Evolutionary conservation across 2,329 filamentous ascomycete genomes (phyloP), one percentile per base, ranked within the genome.

Genomic region (Dissoconium aciculare): DNA sequence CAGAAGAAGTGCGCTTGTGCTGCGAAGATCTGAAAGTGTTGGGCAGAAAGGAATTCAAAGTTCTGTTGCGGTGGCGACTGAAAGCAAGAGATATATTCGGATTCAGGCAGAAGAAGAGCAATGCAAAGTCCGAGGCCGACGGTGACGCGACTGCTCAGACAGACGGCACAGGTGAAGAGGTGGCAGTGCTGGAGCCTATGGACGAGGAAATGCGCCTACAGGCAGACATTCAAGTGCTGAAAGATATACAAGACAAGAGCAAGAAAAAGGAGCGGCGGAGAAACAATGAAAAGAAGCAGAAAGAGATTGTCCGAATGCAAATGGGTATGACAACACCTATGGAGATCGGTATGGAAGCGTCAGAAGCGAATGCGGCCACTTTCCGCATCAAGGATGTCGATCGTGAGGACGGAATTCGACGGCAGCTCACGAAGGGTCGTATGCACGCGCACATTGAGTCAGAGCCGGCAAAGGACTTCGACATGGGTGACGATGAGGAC

Each of bases 261-360:
- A 87, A 75, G 56, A 91, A 84, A 60, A 78, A 83, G 45, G 80
- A 92, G 47, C 73, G 78, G 43, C 70, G 85, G 41, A 80, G 69
- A 46, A 84, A 92, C 37, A 98, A 98, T 42, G 89, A 98, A 56
- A 74, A 74, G 55, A 95, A 92, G 57, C 81, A 89, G 45, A 89
- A 81, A 45, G 89, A 95, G 42, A 83, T 95, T 37, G 67, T 92
- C n/a, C 75, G 89, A 17, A 78, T 98, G 78, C 89, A 98, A 56
- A 74, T 98, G 63, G 78, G 94, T 59, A 98, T 98, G 89, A 78
- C 77, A 2, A 80, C 84, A 1, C 89, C 89, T 5, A 89, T 83
- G 66, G 89, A 98, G 41, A 93, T 98, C 40, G 89, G 89, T 48
- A 71, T 92, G 60, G 89, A 53, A 24, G 49, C 50, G 34, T 51